Evolutionary conservation across 108 stramenopile genomes (phyloP), one percentile per base, ranked within the genome.

Genomic region (Discostella stelligeroides): DNA sequence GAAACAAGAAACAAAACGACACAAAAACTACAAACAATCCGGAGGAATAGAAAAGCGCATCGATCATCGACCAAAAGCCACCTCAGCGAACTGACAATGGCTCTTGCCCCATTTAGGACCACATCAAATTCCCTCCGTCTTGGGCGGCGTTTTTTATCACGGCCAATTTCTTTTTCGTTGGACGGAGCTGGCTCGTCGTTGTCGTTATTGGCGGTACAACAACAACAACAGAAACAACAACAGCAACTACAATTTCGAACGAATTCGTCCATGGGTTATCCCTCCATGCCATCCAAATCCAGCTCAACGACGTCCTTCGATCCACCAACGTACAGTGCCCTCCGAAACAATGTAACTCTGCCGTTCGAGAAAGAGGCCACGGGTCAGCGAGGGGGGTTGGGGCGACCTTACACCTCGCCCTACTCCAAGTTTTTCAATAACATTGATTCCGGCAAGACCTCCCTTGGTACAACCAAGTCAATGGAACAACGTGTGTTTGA

Each of bases 391-490:
- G 34, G 34, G 6, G 34, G 34, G 6, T 3, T 3, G 6, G 34
- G 34, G 34, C 5, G 34, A 34, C 20, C 48, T 65, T 91, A 91
- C 64, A 70, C 76, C 5, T 91, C 90, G 7, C 90, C 90, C 50
- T 87, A 86, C 54, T 68, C 77, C 39, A 76, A 86, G 20, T 88
- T 88, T 58, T 91, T 87, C 49, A 70, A 85, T 45, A 83, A 74
- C 49, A 86, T 91, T 55, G 70, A 84, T 6, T 66, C 73, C 6
- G 86, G 86, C 10, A 77, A 80, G 43, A 85, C 86, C 9, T 79
- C 83, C 49, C 71, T 85, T 28, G 84, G 84, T 17, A 79, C 82
- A 1, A 83, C 83, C 41, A 61, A 68, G 29, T 76, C 70, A 30
- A 76, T 72, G 79, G 75, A 64, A 41, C 28, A 66, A 18, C 68